Base-by-base conservation (phyloP, 257 asterid species). In the Voacanga thouarsii region DNA sequence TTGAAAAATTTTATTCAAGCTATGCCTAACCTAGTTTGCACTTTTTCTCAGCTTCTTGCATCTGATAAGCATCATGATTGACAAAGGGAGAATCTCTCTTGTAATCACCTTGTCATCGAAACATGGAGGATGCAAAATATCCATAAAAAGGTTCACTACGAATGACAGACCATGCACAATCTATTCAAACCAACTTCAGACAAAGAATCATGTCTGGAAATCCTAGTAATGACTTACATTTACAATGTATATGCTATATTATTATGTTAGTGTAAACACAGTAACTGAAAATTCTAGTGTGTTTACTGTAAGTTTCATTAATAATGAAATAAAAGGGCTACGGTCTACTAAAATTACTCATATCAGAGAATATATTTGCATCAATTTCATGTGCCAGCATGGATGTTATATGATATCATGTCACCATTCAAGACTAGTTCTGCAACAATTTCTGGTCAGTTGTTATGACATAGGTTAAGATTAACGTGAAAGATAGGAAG, bases 91-190 rank as follows among this genome's bases (percentile, higher is more conserved):
- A 37, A 33, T 9, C 16, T 12, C 9, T 33, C 28, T 33, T 37
- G 1, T 67, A 21, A 21, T 39, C 24, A 16, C 50, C 24, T 39
- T 39, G 7, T 47, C 9, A 1, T 0, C 19, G 30, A 19, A 21
- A 8, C 10, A 68, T 19, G 73, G 30, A 18, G 33, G 3, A 41
- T 68, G 51, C 10, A 41, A 41, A 23, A 21, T 21, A 14, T 68
- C 43, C 21, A 41, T 41, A 4, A 68, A 68, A 68, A 9, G 53
- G 30, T 18, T 21, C 2, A 21, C 14, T 53, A 23, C 26, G n/a
- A 55, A 68, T n/a, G 49, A 72, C 30, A 28, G 49, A 73, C 24
- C 47, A 50, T 16, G 53, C 53, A 69, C 74, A 69, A 43, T 68
- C 59, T 24, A 72, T 23, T 19, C 28, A 37, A 33, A 15, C n/a